Evolutionary conservation across 2,329 filamentous ascomycete genomes (phyloP).

Genomic region (Ceratocystis alfenasii): DNA sequence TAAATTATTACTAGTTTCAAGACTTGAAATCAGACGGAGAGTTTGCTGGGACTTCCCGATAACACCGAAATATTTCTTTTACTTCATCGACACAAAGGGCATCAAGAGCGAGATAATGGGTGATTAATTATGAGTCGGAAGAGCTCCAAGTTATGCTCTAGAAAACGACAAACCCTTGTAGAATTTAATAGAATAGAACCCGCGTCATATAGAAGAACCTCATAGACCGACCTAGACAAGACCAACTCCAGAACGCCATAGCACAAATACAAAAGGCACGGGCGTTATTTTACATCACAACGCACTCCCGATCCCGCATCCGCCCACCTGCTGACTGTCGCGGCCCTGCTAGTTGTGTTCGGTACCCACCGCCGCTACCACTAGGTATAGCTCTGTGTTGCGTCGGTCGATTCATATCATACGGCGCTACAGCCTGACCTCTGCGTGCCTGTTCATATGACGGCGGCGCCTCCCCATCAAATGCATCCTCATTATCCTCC

Average conservation of each 20-base stretch:
- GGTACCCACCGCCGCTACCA: background rate
- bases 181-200: too few relatives aligned
- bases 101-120: too few relatives aligned
- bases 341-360: background rate
- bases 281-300: slow-evolving; percentile 10
- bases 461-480: slow-evolving; percentile 8
- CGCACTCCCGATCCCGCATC: slow-evolving; percentile 10
- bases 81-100: too few relatives aligned
- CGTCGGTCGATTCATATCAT: background rate
- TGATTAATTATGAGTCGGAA: too few relatives aligned
- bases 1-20: too few relatives aligned
- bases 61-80: too few relatives aligned
- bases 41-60: too few relatives aligned
- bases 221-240: background rate
- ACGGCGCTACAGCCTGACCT: background rate
- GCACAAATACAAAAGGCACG: background rate
- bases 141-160: too few relatives aligned
- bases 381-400: background rate
- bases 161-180: too few relatives aligned
- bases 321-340: background rate
- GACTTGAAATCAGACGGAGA: too few relatives aligned
- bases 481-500: background rate
- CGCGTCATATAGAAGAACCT: background rate
- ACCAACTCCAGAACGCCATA: slow-evolving; percentile 8
- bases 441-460: slow-evolving; percentile 15